Percentiles rank a stretch among this genome's conserved stretches.
Conservation (phyloP, 73 alveolate species). For the Paramecium bursaria region DNA sequence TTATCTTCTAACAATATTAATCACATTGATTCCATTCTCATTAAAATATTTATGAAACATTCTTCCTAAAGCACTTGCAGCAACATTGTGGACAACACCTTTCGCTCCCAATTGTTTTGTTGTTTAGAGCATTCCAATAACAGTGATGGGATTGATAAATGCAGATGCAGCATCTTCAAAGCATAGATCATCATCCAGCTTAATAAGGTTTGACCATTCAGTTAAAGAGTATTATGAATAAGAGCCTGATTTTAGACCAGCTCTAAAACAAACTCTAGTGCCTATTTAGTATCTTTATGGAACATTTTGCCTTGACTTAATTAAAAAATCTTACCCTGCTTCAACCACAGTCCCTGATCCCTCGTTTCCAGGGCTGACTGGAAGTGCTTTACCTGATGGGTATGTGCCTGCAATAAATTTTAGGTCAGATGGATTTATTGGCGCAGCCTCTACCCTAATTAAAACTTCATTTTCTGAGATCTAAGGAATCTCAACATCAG, state of each 20-base stretch:
- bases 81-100: conserved; percentile 81
- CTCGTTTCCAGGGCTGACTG: conserved; percentile 82
- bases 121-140: conserved; percentile 39
- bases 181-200: conserved; percentile 26
- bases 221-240: conserved; percentile 19
- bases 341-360: conserved; percentile 85
- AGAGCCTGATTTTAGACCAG: background rate
- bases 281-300: background rate
- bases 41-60: conserved; percentile 72
- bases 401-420: conserved; percentile 66
- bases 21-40: conserved; percentile 71
- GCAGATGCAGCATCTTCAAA: conserved; percentile 47
- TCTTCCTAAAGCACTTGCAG: conserved; percentile 84
- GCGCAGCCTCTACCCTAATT: conserved; percentile 79
- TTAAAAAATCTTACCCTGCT: conserved; percentile 84
- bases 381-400: conserved; percentile 67
- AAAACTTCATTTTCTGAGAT: conserved; percentile 77
- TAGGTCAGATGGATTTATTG: conserved; percentile 80
- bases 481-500: conserved; percentile 65
- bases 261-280: conserved; percentile 1
- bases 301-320: conserved; percentile 32
- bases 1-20: conserved; percentile 79
- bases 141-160: conserved; percentile 62
- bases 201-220: background rate
- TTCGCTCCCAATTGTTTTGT: conserved; percentile 34